Evolutionary conservation across 257 asterid species (phyloP).

Genomic region (Ilex aquifolium): DNA sequence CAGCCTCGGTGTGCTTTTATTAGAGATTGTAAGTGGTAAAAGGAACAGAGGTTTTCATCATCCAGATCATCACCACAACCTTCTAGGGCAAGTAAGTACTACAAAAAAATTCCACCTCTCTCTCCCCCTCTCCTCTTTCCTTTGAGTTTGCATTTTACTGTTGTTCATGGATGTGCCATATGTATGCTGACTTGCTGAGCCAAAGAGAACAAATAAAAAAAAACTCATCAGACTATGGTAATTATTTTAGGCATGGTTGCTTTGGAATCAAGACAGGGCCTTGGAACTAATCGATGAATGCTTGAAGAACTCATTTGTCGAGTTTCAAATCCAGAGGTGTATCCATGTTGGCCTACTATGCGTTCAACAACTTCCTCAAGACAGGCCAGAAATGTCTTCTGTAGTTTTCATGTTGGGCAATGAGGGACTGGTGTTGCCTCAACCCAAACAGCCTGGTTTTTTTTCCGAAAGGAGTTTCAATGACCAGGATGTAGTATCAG

Average conservation of each 20-base stretch:
- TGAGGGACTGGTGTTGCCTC: constrained; percentile 23
- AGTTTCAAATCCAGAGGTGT: constrained; percentile 18
- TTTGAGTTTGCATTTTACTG: too few relatives aligned
- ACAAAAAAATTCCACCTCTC: too few relatives aligned
- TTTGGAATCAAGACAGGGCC: constrained; percentile 34
- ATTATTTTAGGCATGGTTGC: constrained; percentile 28
- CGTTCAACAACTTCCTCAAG: constrained; percentile 33
- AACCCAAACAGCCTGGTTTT: constrained; percentile 44
- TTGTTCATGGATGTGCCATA: too few relatives aligned
- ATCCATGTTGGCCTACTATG: constrained; percentile 37
- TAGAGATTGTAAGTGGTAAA: constrained; percentile 33
- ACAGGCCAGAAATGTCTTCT: constrained; percentile 44
- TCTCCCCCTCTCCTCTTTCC: too few relatives aligned
- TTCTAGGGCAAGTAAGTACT: constrained; percentile 28
- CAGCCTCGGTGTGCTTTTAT: constrained; percentile 29
- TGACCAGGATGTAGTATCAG: constrained; percentile 5
- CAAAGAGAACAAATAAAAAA: too few relatives aligned
- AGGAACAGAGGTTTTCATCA: constrained; percentile 27
- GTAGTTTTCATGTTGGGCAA: constrained; percentile 33
- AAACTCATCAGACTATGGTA: too few relatives aligned
- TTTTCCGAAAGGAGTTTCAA: constrained; percentile 14
- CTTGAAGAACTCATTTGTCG: constrained; percentile 8
- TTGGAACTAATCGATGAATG: constrained; percentile 18
- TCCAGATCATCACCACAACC: constrained; percentile 25
- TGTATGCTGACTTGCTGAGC: too few relatives aligned